Conservation (phyloP, 441 rosid genomes). For the Biscutella laevigata region DNA sequence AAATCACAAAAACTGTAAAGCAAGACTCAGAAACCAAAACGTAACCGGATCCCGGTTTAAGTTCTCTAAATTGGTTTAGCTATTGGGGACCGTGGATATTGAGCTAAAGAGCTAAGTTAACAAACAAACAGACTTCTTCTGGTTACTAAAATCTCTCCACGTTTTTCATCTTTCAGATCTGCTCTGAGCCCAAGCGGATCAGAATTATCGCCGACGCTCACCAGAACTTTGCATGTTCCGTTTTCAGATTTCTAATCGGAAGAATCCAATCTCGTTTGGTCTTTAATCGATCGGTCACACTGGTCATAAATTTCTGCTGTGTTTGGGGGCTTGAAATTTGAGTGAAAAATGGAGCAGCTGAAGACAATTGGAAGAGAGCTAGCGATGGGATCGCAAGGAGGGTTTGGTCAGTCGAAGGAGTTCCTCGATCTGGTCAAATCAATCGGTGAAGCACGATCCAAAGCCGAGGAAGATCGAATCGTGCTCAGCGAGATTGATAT, state of each 20-base stretch:
- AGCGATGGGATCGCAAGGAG: conserved; percentile 97
- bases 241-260: conserved; percentile 12
- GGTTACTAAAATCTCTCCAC: conserved; percentile 19
- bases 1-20: too few species aligned
- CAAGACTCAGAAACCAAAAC: not conserved
- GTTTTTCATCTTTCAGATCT: conserved; percentile 24
- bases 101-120: not conserved
- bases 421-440: conserved; percentile 94
- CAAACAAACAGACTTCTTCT: not conserved
- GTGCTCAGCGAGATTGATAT: conserved; percentile 80
- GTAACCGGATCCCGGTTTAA: not conserved
- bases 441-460: conserved; percentile 97
- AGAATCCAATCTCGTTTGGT: not conserved
- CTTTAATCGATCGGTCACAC: not conserved
- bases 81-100: not conserved
- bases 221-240: conserved; percentile 9
- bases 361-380: conserved; percentile 96
- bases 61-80: conserved; percentile 13
- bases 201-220: conserved; percentile 12
- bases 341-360: conserved; percentile 64
- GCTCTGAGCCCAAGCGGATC: conserved; percentile 3
- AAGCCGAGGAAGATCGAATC: conserved; percentile 96
- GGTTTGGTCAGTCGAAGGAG: conserved; percentile 88
- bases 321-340: not conserved
- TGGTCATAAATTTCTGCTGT: not conserved